Conservation (phyloP, 129 eudicot genomes). For the Heracleum sosnowskyi region DNA sequence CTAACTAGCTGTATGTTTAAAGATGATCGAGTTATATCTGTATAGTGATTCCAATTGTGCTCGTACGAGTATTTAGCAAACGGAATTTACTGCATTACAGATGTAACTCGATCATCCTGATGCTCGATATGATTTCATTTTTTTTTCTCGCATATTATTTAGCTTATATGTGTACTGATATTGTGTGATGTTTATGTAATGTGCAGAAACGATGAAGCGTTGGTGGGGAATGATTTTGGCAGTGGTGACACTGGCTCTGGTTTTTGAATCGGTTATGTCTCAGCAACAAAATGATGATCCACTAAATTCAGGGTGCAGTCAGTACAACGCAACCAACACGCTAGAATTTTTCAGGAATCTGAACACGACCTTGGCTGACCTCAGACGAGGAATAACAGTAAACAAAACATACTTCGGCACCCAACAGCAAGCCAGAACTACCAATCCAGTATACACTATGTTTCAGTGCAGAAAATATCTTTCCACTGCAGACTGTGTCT, state of each 20-base stretch:
- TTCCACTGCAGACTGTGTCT: conserved; percentile 39
- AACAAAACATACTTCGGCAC: conserved; percentile 49
- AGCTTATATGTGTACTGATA: neutral
- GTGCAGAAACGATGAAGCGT: neutral
- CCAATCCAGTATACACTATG: conserved; percentile 54
- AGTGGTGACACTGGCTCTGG: neutral
- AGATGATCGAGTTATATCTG: neutral
- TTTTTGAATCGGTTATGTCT: conserved; percentile 17
- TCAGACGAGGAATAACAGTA: conserved; percentile 32
- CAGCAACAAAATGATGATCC: conserved; percentile 45
- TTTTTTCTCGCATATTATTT: neutral
- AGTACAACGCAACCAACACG: conserved; percentile 33
- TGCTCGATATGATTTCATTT: neutral
- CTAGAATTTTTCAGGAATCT: conserved; percentile 39
- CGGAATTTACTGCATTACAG: neutral
- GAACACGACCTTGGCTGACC: conserved; percentile 39
- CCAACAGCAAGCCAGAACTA: conserved; percentile 40
- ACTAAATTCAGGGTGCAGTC: conserved; percentile 54
- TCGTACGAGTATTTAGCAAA: neutral
- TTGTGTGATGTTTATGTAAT: neutral
- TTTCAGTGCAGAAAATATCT: conserved; percentile 67
- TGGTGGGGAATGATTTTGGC: conserved; percentile 4
- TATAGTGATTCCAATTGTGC: neutral
- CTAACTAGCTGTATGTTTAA: conserved; percentile 1
- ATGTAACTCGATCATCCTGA: neutral